Percentiles rank a stretch among this genome's conserved stretches.
These are phyloP conservation scores for Clonostachys chloroleuca DNA, from an alignment of 2,329 filamentous ascomycete genomes.

Conservation along the genomic window DNA sequence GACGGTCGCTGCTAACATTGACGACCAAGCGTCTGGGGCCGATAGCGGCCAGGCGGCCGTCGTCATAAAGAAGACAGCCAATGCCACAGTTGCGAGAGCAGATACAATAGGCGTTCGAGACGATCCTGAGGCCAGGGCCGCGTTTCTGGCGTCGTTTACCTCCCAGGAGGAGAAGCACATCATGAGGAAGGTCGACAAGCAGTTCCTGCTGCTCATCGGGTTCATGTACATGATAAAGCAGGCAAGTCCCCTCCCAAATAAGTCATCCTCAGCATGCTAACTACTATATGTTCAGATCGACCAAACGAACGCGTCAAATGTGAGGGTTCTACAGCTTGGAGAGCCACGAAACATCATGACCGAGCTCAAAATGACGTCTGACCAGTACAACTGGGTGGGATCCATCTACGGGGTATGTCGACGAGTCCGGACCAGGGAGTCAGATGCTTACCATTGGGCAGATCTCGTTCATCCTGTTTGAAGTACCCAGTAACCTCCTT, in stretches of 20 bases:
- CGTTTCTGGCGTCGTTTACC: not conserved
- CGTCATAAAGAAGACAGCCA: too few species aligned
- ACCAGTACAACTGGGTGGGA: conserved; percentile 1
- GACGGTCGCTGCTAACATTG: not conserved
- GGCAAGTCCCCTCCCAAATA: not conserved
- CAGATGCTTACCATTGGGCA: not conserved
- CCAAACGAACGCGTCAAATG: not conserved
- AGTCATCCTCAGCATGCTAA: not conserved
- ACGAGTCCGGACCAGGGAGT: not conserved
- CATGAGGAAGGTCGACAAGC: not conserved
- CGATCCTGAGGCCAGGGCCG: not conserved
- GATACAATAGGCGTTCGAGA: not conserved
- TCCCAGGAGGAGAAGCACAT: not conserved
- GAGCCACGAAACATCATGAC: not conserved
- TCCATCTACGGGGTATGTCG: not conserved
- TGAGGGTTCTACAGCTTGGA: not conserved
- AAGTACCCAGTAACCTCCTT: not conserved
- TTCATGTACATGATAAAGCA: not conserved
- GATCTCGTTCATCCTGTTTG: not conserved
- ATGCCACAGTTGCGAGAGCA: too few species aligned
- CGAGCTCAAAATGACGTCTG: not conserved
- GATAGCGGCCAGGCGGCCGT: too few species aligned
- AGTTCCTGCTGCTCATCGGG: not conserved
- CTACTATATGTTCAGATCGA: not conserved
- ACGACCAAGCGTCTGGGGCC: not conserved